Conservation (phyloP, 768 basidiomycete species). For the Hemileccinum rubropunctum region DNA sequence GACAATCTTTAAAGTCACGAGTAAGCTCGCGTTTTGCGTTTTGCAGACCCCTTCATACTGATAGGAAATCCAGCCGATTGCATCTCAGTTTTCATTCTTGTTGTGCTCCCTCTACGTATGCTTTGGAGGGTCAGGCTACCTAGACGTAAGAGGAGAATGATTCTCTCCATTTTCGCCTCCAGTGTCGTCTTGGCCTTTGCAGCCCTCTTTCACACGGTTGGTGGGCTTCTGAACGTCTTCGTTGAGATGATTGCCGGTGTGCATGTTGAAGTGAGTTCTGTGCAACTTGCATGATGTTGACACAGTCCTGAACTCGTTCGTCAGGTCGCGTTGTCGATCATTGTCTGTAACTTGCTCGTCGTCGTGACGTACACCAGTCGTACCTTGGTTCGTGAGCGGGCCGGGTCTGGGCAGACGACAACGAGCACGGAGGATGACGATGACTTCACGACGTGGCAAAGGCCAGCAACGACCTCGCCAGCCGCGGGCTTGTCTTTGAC, state of each 20-base stretch:
- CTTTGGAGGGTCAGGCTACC: constrained; percentile 21
- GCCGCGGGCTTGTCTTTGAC: constrained; percentile 1
- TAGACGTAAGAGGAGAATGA: constrained; percentile 20
- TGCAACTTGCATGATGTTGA: too few species aligned
- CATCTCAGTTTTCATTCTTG: constrained; percentile 2
- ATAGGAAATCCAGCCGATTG: constrained; percentile 3
- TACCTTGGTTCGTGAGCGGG: neutral
- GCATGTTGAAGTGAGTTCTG: neutral
- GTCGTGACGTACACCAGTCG: constrained; percentile 12
- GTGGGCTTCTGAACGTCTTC: neutral
- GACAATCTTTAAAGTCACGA: too few species aligned
- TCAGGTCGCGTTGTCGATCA: constrained; percentile 11
- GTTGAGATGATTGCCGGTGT: neutral
- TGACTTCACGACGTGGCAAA: neutral
- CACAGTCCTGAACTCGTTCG: too few species aligned
- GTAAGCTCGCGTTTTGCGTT: too few species aligned
- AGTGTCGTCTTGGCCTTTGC: constrained; percentile 12
- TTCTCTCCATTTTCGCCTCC: constrained; percentile 19
- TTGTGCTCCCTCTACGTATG: constrained; percentile 12
- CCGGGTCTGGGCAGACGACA: neutral
- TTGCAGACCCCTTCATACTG: too few species aligned
- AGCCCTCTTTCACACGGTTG: neutral
- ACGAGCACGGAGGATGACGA: too few species aligned
- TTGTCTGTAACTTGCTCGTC: constrained; percentile 21
- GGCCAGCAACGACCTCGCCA: neutral